Evolutionary conservation across 2,329 filamentous ascomycete species (phyloP).

Genomic region (Cercospora sesami): DNA sequence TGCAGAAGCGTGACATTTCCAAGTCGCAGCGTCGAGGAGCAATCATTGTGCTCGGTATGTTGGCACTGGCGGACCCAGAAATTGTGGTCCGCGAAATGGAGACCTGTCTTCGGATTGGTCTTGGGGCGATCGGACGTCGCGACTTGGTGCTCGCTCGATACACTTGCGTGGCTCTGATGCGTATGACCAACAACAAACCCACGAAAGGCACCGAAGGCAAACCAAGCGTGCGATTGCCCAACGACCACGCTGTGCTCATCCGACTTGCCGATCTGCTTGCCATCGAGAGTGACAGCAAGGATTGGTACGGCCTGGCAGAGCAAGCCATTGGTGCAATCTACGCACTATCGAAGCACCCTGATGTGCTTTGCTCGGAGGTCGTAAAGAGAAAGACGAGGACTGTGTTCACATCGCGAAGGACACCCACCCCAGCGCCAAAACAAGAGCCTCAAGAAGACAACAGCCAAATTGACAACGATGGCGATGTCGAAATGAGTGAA

Average conservation of each 20-base stretch:
- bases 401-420: constrained; percentile 67
- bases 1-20: constrained; percentile 91
- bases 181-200: constrained; percentile 83
- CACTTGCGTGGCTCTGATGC: constrained; percentile 86
- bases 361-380: constrained; percentile 88
- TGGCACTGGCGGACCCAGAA: constrained; percentile 86
- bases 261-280: constrained; percentile 83
- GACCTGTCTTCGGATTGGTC: constrained; percentile 84
- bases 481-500: constrained; percentile 43
- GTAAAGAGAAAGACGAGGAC: constrained; percentile 80
- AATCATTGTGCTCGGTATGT: constrained; percentile 96
- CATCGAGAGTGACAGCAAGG: constrained; percentile 82
- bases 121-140: constrained; percentile 74
- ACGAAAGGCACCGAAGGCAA: constrained; percentile 69
- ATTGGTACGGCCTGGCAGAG: constrained; percentile 91
- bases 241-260: constrained; percentile 83
- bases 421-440: constrained; percentile 33
- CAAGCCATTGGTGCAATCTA: constrained; percentile 97
- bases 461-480: constrained; percentile 38
- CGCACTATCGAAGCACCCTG: constrained; percentile 87
- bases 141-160: constrained; percentile 91
- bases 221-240: constrained; percentile 73
- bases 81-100: constrained; percentile 96
- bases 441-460: constrained; percentile 25
- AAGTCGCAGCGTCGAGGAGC: constrained; percentile 84